These are phyloP conservation scores for Podaxis sp. DNA, from an alignment of 768 basidiomycete species.

Conservation along the genomic window DNA sequence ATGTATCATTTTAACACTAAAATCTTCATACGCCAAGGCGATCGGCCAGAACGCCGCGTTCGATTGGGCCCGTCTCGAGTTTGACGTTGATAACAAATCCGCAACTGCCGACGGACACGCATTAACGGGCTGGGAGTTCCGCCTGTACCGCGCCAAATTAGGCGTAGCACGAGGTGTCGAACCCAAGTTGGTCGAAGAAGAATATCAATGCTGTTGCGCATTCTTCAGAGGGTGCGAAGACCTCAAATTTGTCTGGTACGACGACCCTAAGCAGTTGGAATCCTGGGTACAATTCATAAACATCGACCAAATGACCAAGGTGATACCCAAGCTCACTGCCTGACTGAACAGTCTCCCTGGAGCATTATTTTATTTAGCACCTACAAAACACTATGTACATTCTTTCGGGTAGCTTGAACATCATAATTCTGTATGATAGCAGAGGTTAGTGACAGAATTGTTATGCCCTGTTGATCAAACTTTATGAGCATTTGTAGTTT, in stretches of 20 bases:
- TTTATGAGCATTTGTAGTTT: too few species aligned
- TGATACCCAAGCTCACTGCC: conserved; percentile 72
- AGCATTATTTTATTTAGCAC: neutral
- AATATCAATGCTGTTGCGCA: conserved; percentile 73
- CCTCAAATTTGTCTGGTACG: conserved; percentile 69
- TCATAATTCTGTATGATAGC: too few species aligned
- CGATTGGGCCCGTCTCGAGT: conserved; percentile 79
- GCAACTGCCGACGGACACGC: conserved; percentile 66
- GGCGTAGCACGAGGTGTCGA: conserved; percentile 55
- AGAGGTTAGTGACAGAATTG: too few species aligned
- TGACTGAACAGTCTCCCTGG: conserved; percentile 12
- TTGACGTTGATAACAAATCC: conserved; percentile 59
- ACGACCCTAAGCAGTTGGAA: conserved; percentile 61
- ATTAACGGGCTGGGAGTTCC: conserved; percentile 82
- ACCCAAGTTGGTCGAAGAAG: conserved; percentile 49
- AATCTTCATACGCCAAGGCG: conserved; percentile 78
- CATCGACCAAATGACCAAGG: conserved; percentile 77
- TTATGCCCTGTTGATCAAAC: too few species aligned
- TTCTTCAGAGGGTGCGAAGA: conserved; percentile 69
- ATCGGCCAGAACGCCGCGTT: conserved; percentile 80
- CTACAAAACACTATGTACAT: neutral
- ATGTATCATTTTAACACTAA: conserved; percentile 75
- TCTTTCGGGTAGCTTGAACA: too few species aligned
- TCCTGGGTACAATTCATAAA: conserved; percentile 84
- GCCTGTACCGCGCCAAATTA: conserved; percentile 70